phyloP scores from a whole-genome alignment of 78 protist genomes.

The Speleostelium caveatum region DNA sequence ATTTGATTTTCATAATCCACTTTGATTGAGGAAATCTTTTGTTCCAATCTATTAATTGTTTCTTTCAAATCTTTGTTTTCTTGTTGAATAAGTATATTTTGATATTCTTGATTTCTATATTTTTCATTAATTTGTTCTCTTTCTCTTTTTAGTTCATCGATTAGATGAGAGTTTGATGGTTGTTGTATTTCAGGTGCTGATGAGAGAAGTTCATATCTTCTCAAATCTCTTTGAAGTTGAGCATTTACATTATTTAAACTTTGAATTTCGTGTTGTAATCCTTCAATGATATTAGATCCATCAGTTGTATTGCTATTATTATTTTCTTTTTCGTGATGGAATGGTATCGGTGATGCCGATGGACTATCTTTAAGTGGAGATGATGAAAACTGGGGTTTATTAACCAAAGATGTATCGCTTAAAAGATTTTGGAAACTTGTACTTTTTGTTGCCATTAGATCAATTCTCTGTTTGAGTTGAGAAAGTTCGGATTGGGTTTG shows the following conservation, averaged over 20 bases:
- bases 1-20: conserved; percentile 47
- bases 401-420: conserved; percentile 22
- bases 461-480: conserved; percentile 22
- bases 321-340: background rate
- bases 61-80: conserved; percentile 23
- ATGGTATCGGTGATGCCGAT: conserved; percentile 36
- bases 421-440: background rate
- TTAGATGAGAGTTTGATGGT: background rate
- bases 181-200: background rate
- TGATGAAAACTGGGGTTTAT: background rate
- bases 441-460: conserved; percentile 2
- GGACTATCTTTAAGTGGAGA: background rate
- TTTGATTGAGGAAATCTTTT: conserved; percentile 22
- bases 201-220: conserved; percentile 5
- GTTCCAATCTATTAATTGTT: background rate
- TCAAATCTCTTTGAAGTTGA: conserved; percentile 42
- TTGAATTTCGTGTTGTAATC: conserved; percentile 32
- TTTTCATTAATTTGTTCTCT: conserved; percentile 40
- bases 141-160: conserved; percentile 47
- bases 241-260: conserved; percentile 20
- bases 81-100: background rate
- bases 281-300: background rate
- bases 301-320: background rate
- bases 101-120: conserved; percentile 28
- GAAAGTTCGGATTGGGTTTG: conserved; percentile 62